Percentiles rank a stretch among this genome's conserved stretches.
Evolutionary conservation across 208 protist species (phyloP).

Genomic region (Trichomonas vaginalis): DNA sequence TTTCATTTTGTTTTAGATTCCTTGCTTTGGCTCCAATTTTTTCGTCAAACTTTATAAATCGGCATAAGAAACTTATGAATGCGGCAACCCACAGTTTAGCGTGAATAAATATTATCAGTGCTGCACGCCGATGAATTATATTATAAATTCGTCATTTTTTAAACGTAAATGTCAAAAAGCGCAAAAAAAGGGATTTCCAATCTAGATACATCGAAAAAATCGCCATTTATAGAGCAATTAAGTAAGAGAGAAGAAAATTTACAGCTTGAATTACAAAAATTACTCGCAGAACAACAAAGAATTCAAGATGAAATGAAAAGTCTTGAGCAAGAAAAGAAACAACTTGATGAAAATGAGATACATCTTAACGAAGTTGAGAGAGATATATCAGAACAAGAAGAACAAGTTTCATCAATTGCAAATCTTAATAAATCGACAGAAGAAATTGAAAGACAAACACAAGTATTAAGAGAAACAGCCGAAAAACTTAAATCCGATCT

Average conservation of each 20-base stretch:
- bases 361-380: neutral
- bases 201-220: neutral
- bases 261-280: neutral
- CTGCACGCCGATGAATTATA: too few species aligned
- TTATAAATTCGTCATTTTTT: too few species aligned
- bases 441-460: neutral
- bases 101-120: too few species aligned
- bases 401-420: neutral
- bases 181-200: neutral
- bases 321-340: neutral
- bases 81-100: too few species aligned
- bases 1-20: too few species aligned
- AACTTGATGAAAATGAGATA: neutral
- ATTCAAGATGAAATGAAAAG: neutral
- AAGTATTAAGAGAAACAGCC: neutral
- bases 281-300: neutral
- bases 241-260: neutral
- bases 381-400: neutral
- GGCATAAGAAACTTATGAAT: too few species aligned
- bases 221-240: neutral
- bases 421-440: slow-evolving; percentile 1
- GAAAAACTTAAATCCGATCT: neutral
- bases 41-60: too few species aligned
- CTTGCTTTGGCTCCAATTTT: too few species aligned
- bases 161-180: neutral